phyloP scores from a whole-genome alignment of 768 basidiomycete genomes.

The Panellus pusillus region DNA sequence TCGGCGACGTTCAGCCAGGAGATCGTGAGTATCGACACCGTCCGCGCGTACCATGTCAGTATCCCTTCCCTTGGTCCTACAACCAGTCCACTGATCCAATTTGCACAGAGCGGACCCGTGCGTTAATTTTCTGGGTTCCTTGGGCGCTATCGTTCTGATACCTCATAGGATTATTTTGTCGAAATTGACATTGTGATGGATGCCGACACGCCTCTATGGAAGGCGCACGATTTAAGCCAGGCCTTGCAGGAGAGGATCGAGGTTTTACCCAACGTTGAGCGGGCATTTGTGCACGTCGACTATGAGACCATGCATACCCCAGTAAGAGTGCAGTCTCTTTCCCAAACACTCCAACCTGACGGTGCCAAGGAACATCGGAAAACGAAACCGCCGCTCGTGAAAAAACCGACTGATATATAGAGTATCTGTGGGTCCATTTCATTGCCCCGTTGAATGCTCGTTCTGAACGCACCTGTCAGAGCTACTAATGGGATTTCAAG shows the following conservation, averaged over 20 bases:
- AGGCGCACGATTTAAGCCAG: constrained; percentile 84
- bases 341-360: not conserved
- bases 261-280: constrained; percentile 82
- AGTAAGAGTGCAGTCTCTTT: constrained; percentile 28
- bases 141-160: not conserved
- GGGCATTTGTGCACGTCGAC: constrained; percentile 95
- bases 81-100: constrained; percentile 5
- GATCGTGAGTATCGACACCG: constrained; percentile 87
- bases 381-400: constrained; percentile 23
- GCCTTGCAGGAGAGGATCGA: constrained; percentile 88
- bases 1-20: constrained; percentile 84
- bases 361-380: constrained; percentile 51
- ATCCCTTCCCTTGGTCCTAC: not conserved
- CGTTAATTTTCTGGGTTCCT: constrained; percentile 21
- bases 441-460: too few relatives aligned
- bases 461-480: too few relatives aligned
- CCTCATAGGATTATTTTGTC: constrained; percentile 77
- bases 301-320: constrained; percentile 84
- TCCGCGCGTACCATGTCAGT: constrained; percentile 87
- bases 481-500: too few relatives aligned
- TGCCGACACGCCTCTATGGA: constrained; percentile 84
- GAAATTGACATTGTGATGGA: constrained; percentile 96
- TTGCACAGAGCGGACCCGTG: constrained; percentile 68
- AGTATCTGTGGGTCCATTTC: not conserved
- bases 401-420: constrained; percentile 16